These are phyloP conservation scores for Mikania micrantha DNA, from an alignment of 129 eudicot species.

Conservation along the genomic window DNA sequence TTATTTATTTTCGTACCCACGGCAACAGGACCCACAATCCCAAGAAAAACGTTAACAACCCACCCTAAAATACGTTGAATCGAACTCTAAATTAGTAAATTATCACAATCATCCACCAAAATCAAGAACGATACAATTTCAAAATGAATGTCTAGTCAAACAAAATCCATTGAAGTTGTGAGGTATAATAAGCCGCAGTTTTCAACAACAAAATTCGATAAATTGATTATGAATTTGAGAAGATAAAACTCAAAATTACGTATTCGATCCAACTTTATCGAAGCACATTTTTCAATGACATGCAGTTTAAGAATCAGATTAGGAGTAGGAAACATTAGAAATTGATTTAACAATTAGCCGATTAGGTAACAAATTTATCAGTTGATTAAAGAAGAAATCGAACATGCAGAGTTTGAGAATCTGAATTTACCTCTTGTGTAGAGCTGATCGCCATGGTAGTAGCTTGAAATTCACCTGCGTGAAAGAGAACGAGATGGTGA, in stretches of 20 bases:
- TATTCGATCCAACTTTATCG: background rate
- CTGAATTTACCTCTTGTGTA: constrained; percentile 16
- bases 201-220: background rate
- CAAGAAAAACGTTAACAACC: background rate
- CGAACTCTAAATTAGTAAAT: background rate
- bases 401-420: constrained; percentile 10
- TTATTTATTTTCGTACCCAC: background rate
- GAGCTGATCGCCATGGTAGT: constrained; percentile 5
- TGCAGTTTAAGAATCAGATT: constrained; percentile 11
- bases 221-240: background rate
- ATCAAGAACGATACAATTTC: background rate
- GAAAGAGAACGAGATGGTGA: background rate
- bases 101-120: background rate
- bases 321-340: background rate
- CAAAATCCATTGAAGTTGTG: too few relatives aligned
- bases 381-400: background rate
- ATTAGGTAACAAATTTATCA: background rate
- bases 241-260: background rate
- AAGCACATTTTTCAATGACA: constrained; percentile 12
- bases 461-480: background rate
- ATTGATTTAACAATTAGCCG: background rate
- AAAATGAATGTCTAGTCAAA: background rate
- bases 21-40: constrained; percentile 2
- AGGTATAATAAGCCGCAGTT: background rate
- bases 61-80: background rate